Evolutionary conservation across 306 rosid species (phyloP).

Genomic region (Prunus salicina): DNA sequence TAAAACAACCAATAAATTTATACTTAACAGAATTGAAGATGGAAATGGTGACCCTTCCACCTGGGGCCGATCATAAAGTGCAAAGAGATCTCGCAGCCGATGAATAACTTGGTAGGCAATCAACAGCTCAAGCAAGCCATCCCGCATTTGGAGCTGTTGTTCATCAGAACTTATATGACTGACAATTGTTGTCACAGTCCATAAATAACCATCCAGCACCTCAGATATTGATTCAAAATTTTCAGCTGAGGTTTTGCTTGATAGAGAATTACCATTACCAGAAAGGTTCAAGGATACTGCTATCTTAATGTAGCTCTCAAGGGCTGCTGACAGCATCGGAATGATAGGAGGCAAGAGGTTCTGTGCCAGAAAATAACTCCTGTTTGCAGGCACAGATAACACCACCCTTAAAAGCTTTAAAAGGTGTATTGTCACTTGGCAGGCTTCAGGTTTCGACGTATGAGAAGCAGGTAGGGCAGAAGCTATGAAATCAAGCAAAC

Average conservation of each 20-base stretch:
- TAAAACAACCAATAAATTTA: constrained; percentile 74
- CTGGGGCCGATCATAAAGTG: constrained; percentile 97
- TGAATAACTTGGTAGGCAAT: constrained; percentile 90
- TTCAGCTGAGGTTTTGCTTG: constrained; percentile 76
- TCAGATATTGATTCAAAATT: constrained; percentile 82
- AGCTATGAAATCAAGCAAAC: constrained; percentile 94
- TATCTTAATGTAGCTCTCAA: constrained; percentile 90
- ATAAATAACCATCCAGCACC: constrained; percentile 78
- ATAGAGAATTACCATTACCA: constrained; percentile 52
- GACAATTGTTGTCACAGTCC: constrained; percentile 74
- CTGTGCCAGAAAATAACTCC: constrained; percentile 85
- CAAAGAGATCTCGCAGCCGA: constrained; percentile 90
- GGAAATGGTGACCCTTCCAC: constrained; percentile 95
- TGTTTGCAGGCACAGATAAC: constrained; percentile 71
- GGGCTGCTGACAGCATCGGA: constrained; percentile 95
- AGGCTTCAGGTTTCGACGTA: constrained; percentile 94
- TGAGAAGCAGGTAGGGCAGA: constrained; percentile 98
- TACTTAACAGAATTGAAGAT: constrained; percentile 74
- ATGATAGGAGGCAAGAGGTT: constrained; percentile 92
- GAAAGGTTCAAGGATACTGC: constrained; percentile 82
- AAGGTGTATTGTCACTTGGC: constrained; percentile 84
- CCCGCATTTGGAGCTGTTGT: constrained; percentile 91
- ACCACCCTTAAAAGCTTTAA: constrained; percentile 81
- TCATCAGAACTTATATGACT: constrained; percentile 77
- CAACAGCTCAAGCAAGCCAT: constrained; percentile 85